Evolutionary conservation across 345 rosid species (phyloP).

Genomic region (Psidium friedrichsthalianum): DNA sequence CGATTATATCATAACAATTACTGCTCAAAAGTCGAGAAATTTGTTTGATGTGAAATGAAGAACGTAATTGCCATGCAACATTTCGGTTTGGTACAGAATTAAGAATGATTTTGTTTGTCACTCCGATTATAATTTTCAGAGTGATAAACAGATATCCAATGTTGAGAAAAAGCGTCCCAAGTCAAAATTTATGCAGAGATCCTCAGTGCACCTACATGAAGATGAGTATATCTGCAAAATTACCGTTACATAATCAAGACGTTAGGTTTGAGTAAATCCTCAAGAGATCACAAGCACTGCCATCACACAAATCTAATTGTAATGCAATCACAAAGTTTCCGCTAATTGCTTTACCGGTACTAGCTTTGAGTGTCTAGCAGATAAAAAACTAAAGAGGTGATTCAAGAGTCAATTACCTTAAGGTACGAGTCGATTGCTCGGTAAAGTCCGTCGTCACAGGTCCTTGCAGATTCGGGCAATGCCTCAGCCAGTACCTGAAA

Average conservation of each 20-base stretch:
- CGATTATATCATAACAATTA: neutral
- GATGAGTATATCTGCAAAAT: neutral
- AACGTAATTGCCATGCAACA: neutral
- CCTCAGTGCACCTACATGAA: neutral
- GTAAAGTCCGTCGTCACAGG: conserved; percentile 97
- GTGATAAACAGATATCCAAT: neutral
- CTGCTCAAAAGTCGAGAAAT: neutral
- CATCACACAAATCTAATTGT: neutral
- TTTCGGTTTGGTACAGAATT: neutral
- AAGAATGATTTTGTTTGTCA: neutral
- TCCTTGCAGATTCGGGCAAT: conserved; percentile 86
- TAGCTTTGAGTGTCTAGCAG: neutral
- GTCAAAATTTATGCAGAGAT: neutral
- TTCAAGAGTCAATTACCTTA: conserved; percentile 25
- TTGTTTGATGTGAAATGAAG: neutral
- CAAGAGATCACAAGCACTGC: neutral
- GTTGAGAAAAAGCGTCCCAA: neutral
- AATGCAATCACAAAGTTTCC: neutral
- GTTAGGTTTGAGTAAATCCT: neutral
- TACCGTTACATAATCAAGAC: neutral
- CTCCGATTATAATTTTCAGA: neutral
- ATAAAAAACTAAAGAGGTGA: neutral
- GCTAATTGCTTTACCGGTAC: neutral
- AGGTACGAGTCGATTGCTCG: conserved; percentile 86
- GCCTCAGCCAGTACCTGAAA: conserved; percentile 96